Percentiles rank a stretch among this genome's conserved stretches.
Conservation (phyloP, 805 yeast genomes). For the Myxozyma neotropica region DNA sequence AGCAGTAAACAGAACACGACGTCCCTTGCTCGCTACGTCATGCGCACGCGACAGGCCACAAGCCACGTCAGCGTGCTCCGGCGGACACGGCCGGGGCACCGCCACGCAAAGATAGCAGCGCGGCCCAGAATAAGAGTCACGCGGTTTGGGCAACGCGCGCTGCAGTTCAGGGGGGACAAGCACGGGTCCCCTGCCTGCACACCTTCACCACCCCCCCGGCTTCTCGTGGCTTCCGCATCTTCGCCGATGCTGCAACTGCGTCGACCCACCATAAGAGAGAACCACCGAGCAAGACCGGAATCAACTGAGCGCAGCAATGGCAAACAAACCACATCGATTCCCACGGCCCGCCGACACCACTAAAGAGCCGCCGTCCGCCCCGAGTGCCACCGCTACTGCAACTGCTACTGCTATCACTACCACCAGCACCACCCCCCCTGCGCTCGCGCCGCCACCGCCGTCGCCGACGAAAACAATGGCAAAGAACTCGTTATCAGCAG, state of each 20-base stretch:
- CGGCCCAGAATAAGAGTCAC: neutral
- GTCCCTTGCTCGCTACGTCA: neutral
- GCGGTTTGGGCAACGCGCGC: neutral
- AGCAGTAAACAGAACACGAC: neutral
- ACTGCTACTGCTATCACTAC: neutral
- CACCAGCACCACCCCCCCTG: neutral
- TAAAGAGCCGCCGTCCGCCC: neutral
- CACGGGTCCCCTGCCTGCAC: neutral
- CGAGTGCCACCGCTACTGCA: neutral
- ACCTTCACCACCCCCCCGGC: neutral
- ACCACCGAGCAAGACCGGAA: too few relatives aligned
- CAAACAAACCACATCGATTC: slow-evolving; percentile 8
- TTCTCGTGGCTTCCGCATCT: slow-evolving; percentile 2
- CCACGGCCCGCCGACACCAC: neutral
- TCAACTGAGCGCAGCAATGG: slow-evolving; percentile 1
- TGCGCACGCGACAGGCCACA: neutral
- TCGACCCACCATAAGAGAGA: neutral
- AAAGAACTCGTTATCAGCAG: slow-evolving; percentile 9
- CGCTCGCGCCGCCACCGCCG: neutral
- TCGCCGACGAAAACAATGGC: neutral
- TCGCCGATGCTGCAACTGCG: neutral
- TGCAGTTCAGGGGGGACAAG: neutral
- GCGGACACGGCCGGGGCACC: neutral
- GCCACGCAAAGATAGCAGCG: neutral
- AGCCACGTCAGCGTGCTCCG: slow-evolving; percentile 10